Percentiles rank a stretch among this genome's conserved stretches.
phyloP scores from a whole-genome alignment of 2,329 filamentous ascomycete genomes.

The Calonectria pseudoreteaudii region DNA sequence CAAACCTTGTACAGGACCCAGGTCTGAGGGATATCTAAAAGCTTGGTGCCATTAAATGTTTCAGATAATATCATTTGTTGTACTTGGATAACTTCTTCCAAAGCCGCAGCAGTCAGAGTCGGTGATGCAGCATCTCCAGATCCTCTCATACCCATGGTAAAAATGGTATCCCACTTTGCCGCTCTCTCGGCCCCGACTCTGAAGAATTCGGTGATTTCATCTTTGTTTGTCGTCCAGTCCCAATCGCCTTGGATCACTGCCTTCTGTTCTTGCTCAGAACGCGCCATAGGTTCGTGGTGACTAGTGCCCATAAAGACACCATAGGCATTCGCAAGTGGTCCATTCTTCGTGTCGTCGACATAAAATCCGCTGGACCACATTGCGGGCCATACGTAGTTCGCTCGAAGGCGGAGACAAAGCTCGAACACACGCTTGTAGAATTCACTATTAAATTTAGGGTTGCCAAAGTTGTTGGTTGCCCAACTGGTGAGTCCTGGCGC shows the following conservation, averaged over 20 bases:
- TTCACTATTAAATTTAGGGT: background rate
- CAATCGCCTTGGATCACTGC: slow-evolving; percentile 70
- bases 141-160: slow-evolving; percentile 79
- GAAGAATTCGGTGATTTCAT: slow-evolving; percentile 76
- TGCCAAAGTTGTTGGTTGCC: slow-evolving; percentile 44
- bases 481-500: slow-evolving; percentile 62
- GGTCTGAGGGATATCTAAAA: background rate
- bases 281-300: slow-evolving; percentile 79
- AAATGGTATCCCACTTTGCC: slow-evolving; percentile 71
- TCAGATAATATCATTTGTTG: background rate
- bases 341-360: slow-evolving; percentile 76
- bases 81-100: background rate
- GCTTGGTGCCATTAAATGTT: background rate
- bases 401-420: slow-evolving; percentile 74
- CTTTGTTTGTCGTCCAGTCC: slow-evolving; percentile 78
- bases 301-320: slow-evolving; percentile 79
- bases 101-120: background rate
- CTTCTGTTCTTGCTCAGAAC: slow-evolving; percentile 68
- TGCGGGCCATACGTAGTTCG: slow-evolving; percentile 82
- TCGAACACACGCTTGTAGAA: slow-evolving; percentile 79
- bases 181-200: slow-evolving; percentile 73
- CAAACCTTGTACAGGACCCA: background rate
- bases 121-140: slow-evolving; percentile 62
- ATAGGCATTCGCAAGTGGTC: slow-evolving; percentile 78
- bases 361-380: slow-evolving; percentile 79